A percentile compares a stretch with the other conserved stretches of the same genome.
phyloP scores from a whole-genome alignment of 2,329 filamentous ascomycete species.

The Fusarium pseudoanthophilum region DNA sequence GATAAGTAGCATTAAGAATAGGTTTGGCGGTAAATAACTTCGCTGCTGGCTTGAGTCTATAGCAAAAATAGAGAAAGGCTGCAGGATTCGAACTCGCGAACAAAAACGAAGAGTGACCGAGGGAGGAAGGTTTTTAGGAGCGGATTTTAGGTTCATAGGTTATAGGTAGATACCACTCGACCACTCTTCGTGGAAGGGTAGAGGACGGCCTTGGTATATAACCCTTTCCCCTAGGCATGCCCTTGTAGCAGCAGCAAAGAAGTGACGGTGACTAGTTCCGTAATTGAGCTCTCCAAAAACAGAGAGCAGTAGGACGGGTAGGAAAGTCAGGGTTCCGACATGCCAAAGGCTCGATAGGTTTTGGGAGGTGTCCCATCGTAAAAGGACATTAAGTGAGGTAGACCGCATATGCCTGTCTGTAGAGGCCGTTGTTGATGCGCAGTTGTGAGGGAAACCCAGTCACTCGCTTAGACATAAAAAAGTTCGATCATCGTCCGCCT shows the following conservation, averaged over 20 bases:
- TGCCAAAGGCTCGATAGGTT: not conserved
- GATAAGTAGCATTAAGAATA: not conserved
- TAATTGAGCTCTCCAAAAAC: not conserved
- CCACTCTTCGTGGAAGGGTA: constrained; percentile 17
- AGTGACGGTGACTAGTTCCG: not conserved
- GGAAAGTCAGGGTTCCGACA: not conserved
- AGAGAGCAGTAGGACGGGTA: not conserved
- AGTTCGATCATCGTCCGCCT: constrained; percentile 12
- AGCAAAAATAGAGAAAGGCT: not conserved
- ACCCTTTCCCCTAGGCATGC: not conserved
- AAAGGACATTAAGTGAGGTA: not conserved
- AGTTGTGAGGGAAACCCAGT: not conserved
- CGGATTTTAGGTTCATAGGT: not conserved
- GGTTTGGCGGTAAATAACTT: not conserved
- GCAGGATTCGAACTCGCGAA: not conserved
- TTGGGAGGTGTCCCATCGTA: not conserved
- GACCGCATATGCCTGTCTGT: not conserved
- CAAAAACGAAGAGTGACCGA: constrained; percentile 15
- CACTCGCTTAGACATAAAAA: not conserved
- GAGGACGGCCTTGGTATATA: not conserved
- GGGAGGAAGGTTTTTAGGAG: not conserved
- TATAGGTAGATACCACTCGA: constrained; percentile 14
- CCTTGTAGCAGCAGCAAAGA: not conserved
- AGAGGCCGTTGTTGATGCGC: not conserved
- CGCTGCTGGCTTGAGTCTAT: not conserved